Evolutionary conservation across 352 stramenopile species (phyloP), one percentile per base, ranked within the genome.

Genomic region (Phytophthora hybrid): DNA sequence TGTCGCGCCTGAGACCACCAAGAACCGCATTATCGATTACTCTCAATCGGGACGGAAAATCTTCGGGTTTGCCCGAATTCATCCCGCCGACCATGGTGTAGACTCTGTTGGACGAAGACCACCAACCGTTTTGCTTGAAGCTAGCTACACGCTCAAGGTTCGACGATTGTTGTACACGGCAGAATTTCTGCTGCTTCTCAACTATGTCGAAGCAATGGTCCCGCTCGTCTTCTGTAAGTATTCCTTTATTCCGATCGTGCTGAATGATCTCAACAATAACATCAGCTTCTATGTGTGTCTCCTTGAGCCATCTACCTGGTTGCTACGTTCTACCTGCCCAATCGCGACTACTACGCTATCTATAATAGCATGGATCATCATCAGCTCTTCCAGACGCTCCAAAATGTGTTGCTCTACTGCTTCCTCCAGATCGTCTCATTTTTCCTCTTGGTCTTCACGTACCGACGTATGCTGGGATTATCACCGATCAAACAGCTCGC

Each of bases 401-500:
- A 32, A 5, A 63, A 63, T 16, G 54, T 65, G 21, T 0, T 66
- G 29, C 23, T 69, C 11, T 69, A 74, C 41, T 46, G 34, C 21
- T 8, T 53, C 1, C 18, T 65, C 0, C 51, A 74, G 44, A 7
- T 65, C 4, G 29, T 66, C 7, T 69, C 59, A 9, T n/a, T 74
- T 4, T 0, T 34, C 2, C 9, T 59, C 18, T 23, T 74, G 14
- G 23, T 31, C 13, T n/a, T 34, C 11, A 54, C 55, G 9, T 34
- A 62, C 1, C n/a, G 44, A 26, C 18, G 21, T 3, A 61, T 60
- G 18, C 53, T 74, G 16, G 59, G 59, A 1, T 0, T 69, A 1
- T 64, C 67, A 5, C 37, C 70, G 2, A 31, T 83, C 9, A 19
- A 63, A 2, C 75, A 80, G 8, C 58, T 87, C 9, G 73, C 69